Conservation (phyloP, 768 basidiomycete genomes). For the Amanita brunnescens region DNA sequence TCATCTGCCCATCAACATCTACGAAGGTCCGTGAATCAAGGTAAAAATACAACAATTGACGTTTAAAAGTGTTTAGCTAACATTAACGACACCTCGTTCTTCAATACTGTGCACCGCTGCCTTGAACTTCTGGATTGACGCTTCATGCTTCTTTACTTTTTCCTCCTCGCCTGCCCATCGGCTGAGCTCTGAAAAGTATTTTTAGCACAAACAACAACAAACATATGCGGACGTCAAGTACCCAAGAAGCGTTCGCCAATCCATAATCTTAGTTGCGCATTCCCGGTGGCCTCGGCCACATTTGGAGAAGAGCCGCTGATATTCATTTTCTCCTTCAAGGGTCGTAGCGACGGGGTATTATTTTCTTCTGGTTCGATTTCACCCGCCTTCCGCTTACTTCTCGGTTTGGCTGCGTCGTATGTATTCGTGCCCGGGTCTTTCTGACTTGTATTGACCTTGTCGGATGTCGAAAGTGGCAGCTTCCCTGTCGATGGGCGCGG, state of each 20-base stretch:
- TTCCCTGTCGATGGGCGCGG: slow-evolving; percentile 15
- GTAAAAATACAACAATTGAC: too few species aligned
- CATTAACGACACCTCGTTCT: background rate
- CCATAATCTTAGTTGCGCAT: slow-evolving; percentile 62
- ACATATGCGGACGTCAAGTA: slow-evolving; percentile 21
- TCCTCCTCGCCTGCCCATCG: slow-evolving; percentile 43
- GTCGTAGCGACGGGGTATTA: background rate
- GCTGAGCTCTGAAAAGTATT: slow-evolving; percentile 39
- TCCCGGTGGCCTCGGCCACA: slow-evolving; percentile 37
- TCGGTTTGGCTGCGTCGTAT: background rate
- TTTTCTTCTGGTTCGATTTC: slow-evolving; percentile 3
- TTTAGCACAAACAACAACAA: slow-evolving; percentile 1
- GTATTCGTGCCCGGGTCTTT: slow-evolving; percentile 6
- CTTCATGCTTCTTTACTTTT: slow-evolving; percentile 1
- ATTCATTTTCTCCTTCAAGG: slow-evolving; percentile 4
- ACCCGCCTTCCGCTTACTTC: slow-evolving; percentile 2
- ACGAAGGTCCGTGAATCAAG: too few species aligned
- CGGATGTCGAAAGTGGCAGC: slow-evolving; percentile 4
- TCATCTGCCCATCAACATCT: too few species aligned
- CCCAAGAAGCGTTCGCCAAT: slow-evolving; percentile 63
- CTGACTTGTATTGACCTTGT: slow-evolving; percentile 9
- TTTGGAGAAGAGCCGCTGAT: slow-evolving; percentile 5
- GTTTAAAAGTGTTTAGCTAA: too few species aligned
- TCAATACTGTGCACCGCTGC: background rate
- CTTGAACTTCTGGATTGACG: background rate